Evolutionary conservation across 2,329 filamentous ascomycete species (phyloP), one percentile per base, ranked within the genome.

Genomic region (Colletotrichum tabaci): DNA sequence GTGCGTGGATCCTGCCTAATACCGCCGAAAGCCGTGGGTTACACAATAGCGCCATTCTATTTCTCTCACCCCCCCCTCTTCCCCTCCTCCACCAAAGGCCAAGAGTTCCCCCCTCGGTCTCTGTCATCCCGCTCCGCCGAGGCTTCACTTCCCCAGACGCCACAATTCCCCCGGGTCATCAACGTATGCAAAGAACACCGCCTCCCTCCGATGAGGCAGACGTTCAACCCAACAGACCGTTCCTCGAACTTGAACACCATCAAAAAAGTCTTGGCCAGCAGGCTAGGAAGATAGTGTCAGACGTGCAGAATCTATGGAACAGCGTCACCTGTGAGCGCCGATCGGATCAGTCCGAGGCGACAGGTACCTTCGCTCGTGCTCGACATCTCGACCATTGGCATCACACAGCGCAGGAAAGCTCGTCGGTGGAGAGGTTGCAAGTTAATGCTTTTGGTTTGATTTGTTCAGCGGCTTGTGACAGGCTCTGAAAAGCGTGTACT

Each of bases 401-500:
- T 56, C 35, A 56, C 35, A 30, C 9, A 56, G 53, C 38, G 21
- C 30, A n/a, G 35, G 42, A 52, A 57, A 10, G 2, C 12, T n/a
- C 5, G 5, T 15, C 16, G 4, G 44, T 50, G 30, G 10, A 10
- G 12, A 12, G 35, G 3, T 15, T 15, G 12, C 3, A 47, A 9
- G 10, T 18, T 0, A 47, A 10, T 18, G 6, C 10, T 46, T 2
- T 15, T 50, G 40, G 30, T 42, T 46, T 55, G 52, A 40, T 42
- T 21, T 56, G 10, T 61, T 61, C 18, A 5, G 40, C 55, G 40
- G 21, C 30, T 63, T 35, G 18, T 46, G 52, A 58, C 50, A 58
- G 46, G 65, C 58, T 71, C 68, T 58, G 47, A 46, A 53, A 63
- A 71, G 65, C 58, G 65, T 71, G 26, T 53, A 60, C 40, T 62